Evolutionary conservation across 2,329 filamentous ascomycete genomes (phyloP).

Genomic region (Neonectria coccinea): DNA sequence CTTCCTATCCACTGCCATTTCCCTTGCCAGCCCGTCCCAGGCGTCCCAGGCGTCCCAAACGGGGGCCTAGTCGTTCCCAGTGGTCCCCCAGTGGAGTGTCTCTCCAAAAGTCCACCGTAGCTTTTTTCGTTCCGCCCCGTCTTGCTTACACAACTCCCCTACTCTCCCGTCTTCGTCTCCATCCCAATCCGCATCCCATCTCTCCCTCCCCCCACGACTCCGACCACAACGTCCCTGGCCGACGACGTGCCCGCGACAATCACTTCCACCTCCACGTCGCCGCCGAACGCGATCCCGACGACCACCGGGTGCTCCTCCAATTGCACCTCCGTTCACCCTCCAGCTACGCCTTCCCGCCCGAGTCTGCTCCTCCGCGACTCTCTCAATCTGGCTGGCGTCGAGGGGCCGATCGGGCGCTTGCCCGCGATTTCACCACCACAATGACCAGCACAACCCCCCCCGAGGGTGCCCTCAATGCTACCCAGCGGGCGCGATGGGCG

Average conservation of each 20-base stretch:
- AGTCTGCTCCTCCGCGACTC: conserved; percentile 35
- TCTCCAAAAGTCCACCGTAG: conserved; percentile 45
- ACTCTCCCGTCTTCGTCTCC: conserved; percentile 34
- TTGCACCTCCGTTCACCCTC: conserved; percentile 39
- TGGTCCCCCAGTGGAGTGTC: conserved; percentile 23
- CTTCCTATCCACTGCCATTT: conserved; percentile 46
- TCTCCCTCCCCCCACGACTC: conserved; percentile 34
- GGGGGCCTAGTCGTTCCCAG: conserved; percentile 13
- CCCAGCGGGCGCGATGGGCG: conserved; percentile 92
- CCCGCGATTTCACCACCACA: conserved; percentile 51
- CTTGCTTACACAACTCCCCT: conserved; percentile 48
- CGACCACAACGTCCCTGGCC: conserved; percentile 39
- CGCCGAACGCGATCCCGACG: conserved; percentile 32
- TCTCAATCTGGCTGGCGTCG: conserved; percentile 52
- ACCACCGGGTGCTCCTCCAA: conserved; percentile 41
- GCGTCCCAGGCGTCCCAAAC: conserved; percentile 31
- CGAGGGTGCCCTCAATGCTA: conserved; percentile 51
- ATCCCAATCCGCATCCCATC: conserved; percentile 39
- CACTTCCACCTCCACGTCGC: conserved; percentile 15
- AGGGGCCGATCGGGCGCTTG: conserved; percentile 54
- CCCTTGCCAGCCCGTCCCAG: conserved; percentile 42
- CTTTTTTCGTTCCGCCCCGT: conserved; percentile 45
- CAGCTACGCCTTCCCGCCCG: conserved; percentile 24
- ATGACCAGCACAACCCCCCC: conserved; percentile 51
- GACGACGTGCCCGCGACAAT: conserved; percentile 36